These are phyloP conservation scores for Sutorius australiensis DNA, from an alignment of 768 basidiomycete genomes.

Conservation along the genomic window DNA sequence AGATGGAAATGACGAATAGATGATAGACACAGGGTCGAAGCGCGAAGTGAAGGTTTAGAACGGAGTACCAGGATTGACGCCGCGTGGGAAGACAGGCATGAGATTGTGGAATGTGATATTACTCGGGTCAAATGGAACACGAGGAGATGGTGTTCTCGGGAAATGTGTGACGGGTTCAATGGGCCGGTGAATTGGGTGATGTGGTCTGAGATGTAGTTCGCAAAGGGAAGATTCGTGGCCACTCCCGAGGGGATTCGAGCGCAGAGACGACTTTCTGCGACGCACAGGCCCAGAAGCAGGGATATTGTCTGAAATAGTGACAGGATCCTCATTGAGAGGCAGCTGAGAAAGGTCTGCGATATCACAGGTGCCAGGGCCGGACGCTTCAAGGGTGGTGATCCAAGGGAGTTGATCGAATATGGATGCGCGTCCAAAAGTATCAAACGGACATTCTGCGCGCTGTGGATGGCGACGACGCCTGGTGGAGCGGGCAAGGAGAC, in stretches of 20 bases:
- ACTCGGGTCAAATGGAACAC: constrained; percentile 42
- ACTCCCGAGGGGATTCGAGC: constrained; percentile 44
- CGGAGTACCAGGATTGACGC: constrained; percentile 12
- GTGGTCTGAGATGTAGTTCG: constrained; percentile 17
- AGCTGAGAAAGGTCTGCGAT: constrained; percentile 67
- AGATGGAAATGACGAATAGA: constrained; percentile 19
- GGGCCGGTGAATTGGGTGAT: constrained; percentile 30
- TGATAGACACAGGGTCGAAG: constrained; percentile 4
- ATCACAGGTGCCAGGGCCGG: constrained; percentile 47
- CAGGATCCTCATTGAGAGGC: constrained; percentile 29
- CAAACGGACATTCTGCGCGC: constrained; percentile 40
- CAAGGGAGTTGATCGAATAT: constrained; percentile 65
- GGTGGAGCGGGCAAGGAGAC: constrained; percentile 34
- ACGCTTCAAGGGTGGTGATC: constrained; percentile 55
- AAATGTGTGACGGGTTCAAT: constrained; percentile 13
- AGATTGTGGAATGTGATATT: constrained; percentile 54
- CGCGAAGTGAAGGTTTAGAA: constrained; percentile 5
- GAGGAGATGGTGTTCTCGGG: constrained; percentile 35
- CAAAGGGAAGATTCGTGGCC: constrained; percentile 14
- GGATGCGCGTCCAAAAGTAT: constrained; percentile 31
- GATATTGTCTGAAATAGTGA: constrained; percentile 16
- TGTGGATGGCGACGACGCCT: constrained; percentile 41
- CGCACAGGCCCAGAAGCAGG: constrained; percentile 53
- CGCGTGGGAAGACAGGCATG: constrained; percentile 53
- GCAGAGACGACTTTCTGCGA: constrained; percentile 50